Conservation (phyloP, 768 basidiomycete genomes). For the Leccinum sublutescens region DNA sequence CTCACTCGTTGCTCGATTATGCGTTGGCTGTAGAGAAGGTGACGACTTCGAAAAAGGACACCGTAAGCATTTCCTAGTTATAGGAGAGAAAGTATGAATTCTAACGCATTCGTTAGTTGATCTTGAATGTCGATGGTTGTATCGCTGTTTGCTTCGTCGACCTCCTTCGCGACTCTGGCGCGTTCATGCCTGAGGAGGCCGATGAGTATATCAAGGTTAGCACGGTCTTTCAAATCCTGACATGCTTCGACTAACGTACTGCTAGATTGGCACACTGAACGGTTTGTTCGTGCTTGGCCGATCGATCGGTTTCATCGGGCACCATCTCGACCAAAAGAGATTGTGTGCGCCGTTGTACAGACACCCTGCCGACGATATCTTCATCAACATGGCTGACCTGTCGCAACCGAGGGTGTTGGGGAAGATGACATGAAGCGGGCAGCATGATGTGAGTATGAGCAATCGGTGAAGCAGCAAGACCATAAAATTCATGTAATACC, state of each 20-base stretch:
- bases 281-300: conserved; percentile 97
- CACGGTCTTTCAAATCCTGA: neutral
- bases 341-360: conserved; percentile 91
- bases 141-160: conserved; percentile 97
- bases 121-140: conserved; percentile 95
- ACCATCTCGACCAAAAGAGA: conserved; percentile 95
- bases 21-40: conserved; percentile 97
- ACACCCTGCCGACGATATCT: conserved; percentile 93
- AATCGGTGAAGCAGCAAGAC: conserved; percentile 21
- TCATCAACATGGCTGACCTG: conserved; percentile 90
- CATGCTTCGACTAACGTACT: neutral
- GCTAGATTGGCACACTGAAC: conserved; percentile 84
- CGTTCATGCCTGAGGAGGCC: conserved; percentile 94
- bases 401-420: conserved; percentile 79
- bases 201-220: conserved; percentile 90
- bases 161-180: conserved; percentile 86
- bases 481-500: conserved; percentile 21
- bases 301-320: conserved; percentile 96
- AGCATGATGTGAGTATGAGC: neutral
- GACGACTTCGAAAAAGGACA: conserved; percentile 97
- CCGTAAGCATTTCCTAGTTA: conserved; percentile 40
- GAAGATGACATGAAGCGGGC: conserved; percentile 24
- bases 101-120: conserved; percentile 50
- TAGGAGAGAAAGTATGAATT: neutral
- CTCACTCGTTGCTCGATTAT: conserved; percentile 88